Evolutionary conservation across 257 asterid species (phyloP).

Genomic region (Ilex asprella): DNA sequence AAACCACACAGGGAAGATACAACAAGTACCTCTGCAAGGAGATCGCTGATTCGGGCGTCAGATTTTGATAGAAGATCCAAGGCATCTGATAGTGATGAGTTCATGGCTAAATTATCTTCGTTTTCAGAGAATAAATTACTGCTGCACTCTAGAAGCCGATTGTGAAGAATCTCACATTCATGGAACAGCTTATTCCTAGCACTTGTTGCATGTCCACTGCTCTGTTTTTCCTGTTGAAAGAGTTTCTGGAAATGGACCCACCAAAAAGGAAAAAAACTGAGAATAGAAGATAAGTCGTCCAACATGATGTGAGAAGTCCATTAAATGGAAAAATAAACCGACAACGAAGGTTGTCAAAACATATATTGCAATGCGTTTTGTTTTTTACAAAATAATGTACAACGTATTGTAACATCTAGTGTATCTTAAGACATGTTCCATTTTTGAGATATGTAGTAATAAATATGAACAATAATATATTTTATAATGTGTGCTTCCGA

Average conservation of each 20-base stretch:
- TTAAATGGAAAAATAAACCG: too few relatives aligned
- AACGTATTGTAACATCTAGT: too few relatives aligned
- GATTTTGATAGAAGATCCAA: constrained; percentile 40
- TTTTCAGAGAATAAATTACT: constrained; percentile 30
- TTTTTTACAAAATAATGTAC: too few relatives aligned
- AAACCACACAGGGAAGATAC: background rate
- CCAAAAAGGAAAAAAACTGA: constrained; percentile 7
- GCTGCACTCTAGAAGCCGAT: constrained; percentile 60
- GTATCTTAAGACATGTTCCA: too few relatives aligned
- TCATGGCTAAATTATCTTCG: constrained; percentile 29
- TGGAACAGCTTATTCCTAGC: constrained; percentile 46
- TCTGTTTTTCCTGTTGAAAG: constrained; percentile 54
- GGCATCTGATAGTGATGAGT: constrained; percentile 34
- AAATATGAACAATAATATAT: too few relatives aligned
- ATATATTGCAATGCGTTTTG: too few relatives aligned
- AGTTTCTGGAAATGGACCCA: constrained; percentile 45
- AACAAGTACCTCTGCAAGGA: constrained; percentile 64
- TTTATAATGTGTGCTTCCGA: too few relatives aligned
- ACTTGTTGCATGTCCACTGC: constrained; percentile 32
- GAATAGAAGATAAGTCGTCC: background rate
- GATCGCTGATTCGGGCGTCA: constrained; percentile 55
- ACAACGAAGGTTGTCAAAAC: too few relatives aligned
- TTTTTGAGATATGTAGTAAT: too few relatives aligned
- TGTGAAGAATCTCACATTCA: constrained; percentile 51
- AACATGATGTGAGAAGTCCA: too few relatives aligned